Evolutionary conservation across 257 asterid species (phyloP).

Genomic region (Gentiana macrophylla): DNA sequence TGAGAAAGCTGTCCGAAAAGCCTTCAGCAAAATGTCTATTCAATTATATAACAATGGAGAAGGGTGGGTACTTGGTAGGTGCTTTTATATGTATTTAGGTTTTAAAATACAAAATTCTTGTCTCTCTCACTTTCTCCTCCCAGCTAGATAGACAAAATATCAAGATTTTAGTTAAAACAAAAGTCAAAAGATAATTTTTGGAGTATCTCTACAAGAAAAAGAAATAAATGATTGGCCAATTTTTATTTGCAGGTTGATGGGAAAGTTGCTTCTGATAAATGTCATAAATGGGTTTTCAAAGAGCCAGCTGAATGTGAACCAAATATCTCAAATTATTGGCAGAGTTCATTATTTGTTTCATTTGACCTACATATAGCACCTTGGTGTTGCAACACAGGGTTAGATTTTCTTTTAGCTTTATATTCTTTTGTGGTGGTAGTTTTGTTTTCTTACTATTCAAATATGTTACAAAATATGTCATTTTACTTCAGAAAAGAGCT

Average conservation of each 20-base stretch:
- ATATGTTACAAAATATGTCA: too few species aligned
- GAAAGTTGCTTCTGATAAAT: slow-evolving; percentile 99
- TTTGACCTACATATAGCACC: too few species aligned
- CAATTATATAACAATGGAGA: slow-evolving; percentile 99
- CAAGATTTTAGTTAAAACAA: background rate
- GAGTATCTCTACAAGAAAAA: slow-evolving; percentile 4
- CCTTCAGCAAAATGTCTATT: slow-evolving; percentile 99
- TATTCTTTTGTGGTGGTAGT: too few species aligned
- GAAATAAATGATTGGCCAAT: slow-evolving; percentile 26
- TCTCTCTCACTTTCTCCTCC: slow-evolving; percentile 17
- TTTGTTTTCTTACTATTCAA: too few species aligned
- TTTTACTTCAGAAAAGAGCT: too few species aligned
- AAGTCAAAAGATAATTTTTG: slow-evolving; percentile 3
- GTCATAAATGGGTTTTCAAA: slow-evolving; percentile 99
- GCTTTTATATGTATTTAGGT: slow-evolving; percentile 25
- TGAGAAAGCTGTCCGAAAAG: slow-evolving; percentile 82
- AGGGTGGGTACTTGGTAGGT: slow-evolving; percentile 99
- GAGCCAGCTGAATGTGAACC: slow-evolving; percentile 97
- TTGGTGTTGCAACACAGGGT: too few species aligned
- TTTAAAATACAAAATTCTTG: slow-evolving; percentile 11
- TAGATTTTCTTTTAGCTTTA: too few species aligned
- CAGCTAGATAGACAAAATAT: slow-evolving; percentile 4
- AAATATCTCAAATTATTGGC: slow-evolving; percentile 98
- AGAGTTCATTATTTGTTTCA: slow-evolving; percentile 99
- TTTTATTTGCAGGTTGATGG: slow-evolving; percentile 94